A percentile compares a stretch with the other conserved stretches of the same genome.
Evolutionary conservation across 768 basidiomycete species (phyloP).

Genomic region (Cystofilobasidium bisporidii): DNA sequence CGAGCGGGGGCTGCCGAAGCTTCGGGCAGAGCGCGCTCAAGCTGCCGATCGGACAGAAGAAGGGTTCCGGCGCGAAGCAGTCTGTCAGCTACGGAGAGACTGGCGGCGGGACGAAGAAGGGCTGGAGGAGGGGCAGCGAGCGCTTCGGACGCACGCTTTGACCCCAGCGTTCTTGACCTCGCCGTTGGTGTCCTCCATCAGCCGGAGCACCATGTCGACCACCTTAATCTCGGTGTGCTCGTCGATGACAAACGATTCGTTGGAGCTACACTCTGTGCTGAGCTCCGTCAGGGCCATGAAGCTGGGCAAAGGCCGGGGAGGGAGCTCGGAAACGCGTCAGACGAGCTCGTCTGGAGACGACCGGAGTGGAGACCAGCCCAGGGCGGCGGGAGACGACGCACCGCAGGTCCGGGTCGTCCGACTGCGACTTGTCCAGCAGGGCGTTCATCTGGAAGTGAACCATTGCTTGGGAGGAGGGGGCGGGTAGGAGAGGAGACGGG

Average conservation of each 20-base stretch:
- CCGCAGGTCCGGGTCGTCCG: slow-evolving; percentile 28
- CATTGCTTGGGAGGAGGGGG: slow-evolving; percentile 6
- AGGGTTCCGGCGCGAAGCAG: too few species aligned
- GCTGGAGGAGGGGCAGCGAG: background rate
- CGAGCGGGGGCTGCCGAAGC: slow-evolving; percentile 70
- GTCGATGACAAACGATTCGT: slow-evolving; percentile 58
- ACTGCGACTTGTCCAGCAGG: slow-evolving; percentile 26
- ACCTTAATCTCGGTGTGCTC: slow-evolving; percentile 77
- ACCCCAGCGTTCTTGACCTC: slow-evolving; percentile 98
- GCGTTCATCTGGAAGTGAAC: slow-evolving; percentile 23
- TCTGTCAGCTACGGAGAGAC: too few species aligned
- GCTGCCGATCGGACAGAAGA: background rate
- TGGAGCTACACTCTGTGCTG: slow-evolving; percentile 65
- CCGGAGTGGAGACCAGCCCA: background rate
- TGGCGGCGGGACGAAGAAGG: too few species aligned
- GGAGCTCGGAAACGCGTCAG: background rate
- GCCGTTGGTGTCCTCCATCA: slow-evolving; percentile 89
- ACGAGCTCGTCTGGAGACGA: background rate
- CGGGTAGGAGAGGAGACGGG: background rate
- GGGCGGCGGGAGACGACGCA: background rate
- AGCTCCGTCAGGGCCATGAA: slow-evolving; percentile 96
- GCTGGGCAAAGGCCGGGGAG: slow-evolving; percentile 43
- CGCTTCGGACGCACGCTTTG: slow-evolving; percentile 57
- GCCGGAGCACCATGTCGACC: slow-evolving; percentile 66
- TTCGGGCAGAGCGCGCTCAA: slow-evolving; percentile 1